Evolutionary conservation across 2,329 filamentous ascomycete genomes (phyloP).

Genomic region (Samsoniella hepiali): DNA sequence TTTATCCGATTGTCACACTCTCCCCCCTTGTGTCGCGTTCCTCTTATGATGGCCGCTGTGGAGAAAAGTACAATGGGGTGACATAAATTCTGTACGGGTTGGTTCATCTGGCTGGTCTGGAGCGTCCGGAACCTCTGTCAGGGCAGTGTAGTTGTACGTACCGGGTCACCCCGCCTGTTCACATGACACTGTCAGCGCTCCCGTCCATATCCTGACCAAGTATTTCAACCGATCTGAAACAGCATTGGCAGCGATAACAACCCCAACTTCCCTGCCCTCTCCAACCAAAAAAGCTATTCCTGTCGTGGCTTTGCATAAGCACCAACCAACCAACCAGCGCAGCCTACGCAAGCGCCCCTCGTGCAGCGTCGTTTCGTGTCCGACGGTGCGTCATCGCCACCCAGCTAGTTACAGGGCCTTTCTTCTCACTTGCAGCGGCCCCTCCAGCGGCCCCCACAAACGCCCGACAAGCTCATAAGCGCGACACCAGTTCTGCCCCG

Average conservation of each 20-base stretch:
- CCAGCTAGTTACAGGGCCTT: not conserved
- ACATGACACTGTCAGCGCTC: too few relatives aligned
- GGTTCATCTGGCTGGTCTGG: too few relatives aligned
- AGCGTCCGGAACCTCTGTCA: too few relatives aligned
- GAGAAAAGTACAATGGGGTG: too few relatives aligned
- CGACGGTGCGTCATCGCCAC: constrained; percentile 4
- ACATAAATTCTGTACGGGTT: too few relatives aligned
- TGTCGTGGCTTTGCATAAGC: constrained; percentile 8
- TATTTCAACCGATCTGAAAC: not conserved
- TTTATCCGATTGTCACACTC: too few relatives aligned
- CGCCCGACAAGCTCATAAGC: not conserved
- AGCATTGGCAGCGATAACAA: not conserved
- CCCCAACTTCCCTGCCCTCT: not conserved
- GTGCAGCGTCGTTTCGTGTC: not conserved
- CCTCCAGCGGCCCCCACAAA: not conserved
- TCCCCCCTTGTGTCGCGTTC: too few relatives aligned
- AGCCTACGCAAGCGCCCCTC: not conserved
- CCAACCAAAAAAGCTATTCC: not conserved
- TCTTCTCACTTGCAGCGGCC: too few relatives aligned
- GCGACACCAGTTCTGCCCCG: constrained; percentile 1
- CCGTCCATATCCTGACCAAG: too few relatives aligned
- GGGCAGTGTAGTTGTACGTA: too few relatives aligned
- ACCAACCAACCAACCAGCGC: not conserved
- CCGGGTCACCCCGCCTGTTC: too few relatives aligned
- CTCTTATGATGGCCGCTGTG: too few relatives aligned